Evolutionary conservation across 2,329 filamentous ascomycete species (phyloP).

Genomic region (Xylaria hypoxylon): DNA sequence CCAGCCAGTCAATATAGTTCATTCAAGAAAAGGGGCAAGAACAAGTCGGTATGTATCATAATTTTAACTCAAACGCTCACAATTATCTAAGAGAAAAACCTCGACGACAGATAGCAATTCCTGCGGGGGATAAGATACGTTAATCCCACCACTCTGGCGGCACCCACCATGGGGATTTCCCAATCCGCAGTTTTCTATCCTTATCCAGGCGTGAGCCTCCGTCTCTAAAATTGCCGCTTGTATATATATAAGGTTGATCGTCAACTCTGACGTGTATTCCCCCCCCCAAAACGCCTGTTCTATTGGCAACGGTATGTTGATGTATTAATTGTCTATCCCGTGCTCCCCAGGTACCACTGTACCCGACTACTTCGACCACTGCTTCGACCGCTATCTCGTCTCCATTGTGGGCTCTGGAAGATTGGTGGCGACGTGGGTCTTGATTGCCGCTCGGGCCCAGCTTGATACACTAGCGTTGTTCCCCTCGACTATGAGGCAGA

Average conservation of each 20-base stretch:
- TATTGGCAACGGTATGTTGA: conserved; percentile 14
- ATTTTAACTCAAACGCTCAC: not conserved
- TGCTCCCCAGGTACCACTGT: conserved; percentile 44
- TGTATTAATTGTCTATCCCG: conserved; percentile 33
- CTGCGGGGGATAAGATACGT: not conserved
- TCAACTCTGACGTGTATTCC: not conserved
- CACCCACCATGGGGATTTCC: not conserved
- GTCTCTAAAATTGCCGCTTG: conserved; percentile 34
- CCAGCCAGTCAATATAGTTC: too few relatives aligned
- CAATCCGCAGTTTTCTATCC: conserved; percentile 16
- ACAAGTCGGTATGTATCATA: not conserved
- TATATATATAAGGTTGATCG: conserved; percentile 8
- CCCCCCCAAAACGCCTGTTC: conserved; percentile 7
- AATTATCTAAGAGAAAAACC: not conserved
- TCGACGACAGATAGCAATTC: not conserved
- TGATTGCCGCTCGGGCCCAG: not conserved
- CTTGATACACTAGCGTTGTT: conserved; percentile 18
- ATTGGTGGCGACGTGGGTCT: conserved; percentile 16
- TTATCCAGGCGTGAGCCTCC: conserved; percentile 41
- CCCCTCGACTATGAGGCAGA: conserved; percentile 44
- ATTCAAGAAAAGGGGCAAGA: too few relatives aligned
- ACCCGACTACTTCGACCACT: conserved; percentile 20
- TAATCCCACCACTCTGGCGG: not conserved
- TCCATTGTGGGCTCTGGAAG: conserved; percentile 36
- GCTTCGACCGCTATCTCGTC: conserved; percentile 18